Conservation (phyloP, 148 eudicot genomes). For the Rhododendron simsii region DNA sequence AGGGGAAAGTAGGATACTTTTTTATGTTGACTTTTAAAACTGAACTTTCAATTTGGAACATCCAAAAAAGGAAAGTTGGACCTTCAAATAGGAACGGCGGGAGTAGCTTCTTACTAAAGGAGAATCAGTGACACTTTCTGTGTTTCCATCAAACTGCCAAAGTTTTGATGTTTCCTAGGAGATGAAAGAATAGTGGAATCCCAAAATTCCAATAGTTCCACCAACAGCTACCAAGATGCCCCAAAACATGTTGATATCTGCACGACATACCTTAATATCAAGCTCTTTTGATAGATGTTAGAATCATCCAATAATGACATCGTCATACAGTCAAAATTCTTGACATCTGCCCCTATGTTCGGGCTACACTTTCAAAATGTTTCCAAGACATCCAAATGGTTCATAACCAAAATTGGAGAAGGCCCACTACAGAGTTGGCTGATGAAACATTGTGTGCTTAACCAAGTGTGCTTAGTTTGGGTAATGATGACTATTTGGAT, state of each 20-base stretch:
- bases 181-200: background rate
- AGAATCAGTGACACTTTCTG: slow-evolving; percentile 5
- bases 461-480: background rate
- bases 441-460: background rate
- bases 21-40: too few species aligned
- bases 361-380: background rate
- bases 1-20: too few species aligned
- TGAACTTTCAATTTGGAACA: too few species aligned
- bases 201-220: background rate
- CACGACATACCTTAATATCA: background rate
- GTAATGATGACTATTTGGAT: background rate
- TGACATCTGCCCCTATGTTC: background rate
- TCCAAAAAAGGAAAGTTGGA: too few species aligned
- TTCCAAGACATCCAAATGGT: background rate
- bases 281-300: background rate
- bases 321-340: background rate
- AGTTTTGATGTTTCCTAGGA: background rate
- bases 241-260: background rate
- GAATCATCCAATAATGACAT: background rate
- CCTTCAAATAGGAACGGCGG: too few species aligned
- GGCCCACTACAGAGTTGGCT: background rate
- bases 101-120: background rate
- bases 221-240: background rate
- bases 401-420: background rate
- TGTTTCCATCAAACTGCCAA: background rate